Conservation (phyloP, 2,329 filamentous ascomycete genomes). For the Podosphaera fusca region DNA sequence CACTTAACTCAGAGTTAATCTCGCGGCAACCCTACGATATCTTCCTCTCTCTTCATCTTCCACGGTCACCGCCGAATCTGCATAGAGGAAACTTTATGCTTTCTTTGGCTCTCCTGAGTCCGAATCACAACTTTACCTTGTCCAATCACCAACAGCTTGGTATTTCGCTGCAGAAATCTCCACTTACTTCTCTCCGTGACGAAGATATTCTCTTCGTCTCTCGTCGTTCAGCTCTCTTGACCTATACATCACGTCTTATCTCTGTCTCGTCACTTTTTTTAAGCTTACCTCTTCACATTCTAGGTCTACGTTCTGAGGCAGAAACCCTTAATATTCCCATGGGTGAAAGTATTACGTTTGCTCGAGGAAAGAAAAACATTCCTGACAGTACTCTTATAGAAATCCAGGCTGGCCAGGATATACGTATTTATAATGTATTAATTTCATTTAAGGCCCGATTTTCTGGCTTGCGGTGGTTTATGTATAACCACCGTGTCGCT, state of each 20-base stretch:
- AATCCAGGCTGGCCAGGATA: slow-evolving; percentile 23
- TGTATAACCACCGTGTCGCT: slow-evolving; percentile 60
- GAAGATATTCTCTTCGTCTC: slow-evolving; percentile 33
- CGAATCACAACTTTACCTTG: slow-evolving; percentile 15
- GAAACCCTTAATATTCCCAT: slow-evolving; percentile 42
- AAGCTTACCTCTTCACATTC: slow-evolving; percentile 44
- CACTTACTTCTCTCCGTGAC: slow-evolving; percentile 3
- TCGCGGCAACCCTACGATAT: slow-evolving; percentile 69
- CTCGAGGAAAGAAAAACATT: slow-evolving; percentile 17
- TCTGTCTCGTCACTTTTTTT: slow-evolving; percentile 39
- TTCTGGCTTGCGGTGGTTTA: slow-evolving; percentile 55
- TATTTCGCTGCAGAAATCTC: slow-evolving; percentile 5
- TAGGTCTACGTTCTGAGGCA: slow-evolving; percentile 41
- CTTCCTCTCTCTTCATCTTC: slow-evolving; percentile 48
- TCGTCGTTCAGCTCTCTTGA: slow-evolving; percentile 51
- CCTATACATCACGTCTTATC: slow-evolving; percentile 51
- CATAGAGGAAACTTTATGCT: slow-evolving; percentile 88
- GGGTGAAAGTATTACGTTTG: slow-evolving; percentile 51
- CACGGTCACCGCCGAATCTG: slow-evolving; percentile 54
- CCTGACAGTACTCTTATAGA: slow-evolving; percentile 29
- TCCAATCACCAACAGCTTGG: slow-evolving; percentile 9
- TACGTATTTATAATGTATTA: slow-evolving; percentile 54
- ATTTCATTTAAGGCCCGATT: slow-evolving; percentile 55
- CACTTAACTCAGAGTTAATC: slow-evolving; percentile 24
- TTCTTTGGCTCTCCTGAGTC: slow-evolving; percentile 43